These are phyloP conservation scores for Alternaria rosae DNA, from an alignment of 2,329 filamentous ascomycete species.

Conservation along the genomic window DNA sequence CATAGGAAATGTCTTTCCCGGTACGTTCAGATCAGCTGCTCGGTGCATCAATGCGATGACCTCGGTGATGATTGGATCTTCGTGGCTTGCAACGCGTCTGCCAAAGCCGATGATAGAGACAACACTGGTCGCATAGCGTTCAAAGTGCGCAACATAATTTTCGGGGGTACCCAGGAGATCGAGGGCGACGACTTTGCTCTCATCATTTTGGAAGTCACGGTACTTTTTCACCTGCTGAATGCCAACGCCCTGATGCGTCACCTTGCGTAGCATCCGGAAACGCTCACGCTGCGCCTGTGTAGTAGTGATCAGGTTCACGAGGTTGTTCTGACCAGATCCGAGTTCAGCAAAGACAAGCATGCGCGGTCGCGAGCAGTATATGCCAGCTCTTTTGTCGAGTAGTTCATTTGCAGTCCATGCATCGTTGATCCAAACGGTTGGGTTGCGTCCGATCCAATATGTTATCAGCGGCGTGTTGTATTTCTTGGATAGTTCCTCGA, in stretches of 20 bases:
- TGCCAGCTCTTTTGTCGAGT: constrained; percentile 60
- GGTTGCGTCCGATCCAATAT: constrained; percentile 59
- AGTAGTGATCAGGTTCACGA: constrained; percentile 46
- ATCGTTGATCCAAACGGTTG: constrained; percentile 54
- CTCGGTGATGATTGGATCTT: constrained; percentile 66
- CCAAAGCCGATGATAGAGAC: constrained; percentile 66
- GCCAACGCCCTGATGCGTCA: constrained; percentile 47
- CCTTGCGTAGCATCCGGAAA: constrained; percentile 41
- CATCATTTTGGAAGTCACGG: constrained; percentile 66
- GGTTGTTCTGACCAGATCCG: constrained; percentile 44
- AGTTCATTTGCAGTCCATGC: constrained; percentile 61
- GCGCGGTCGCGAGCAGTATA: constrained; percentile 60
- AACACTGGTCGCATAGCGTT: constrained; percentile 62
- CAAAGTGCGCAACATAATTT: constrained; percentile 62
- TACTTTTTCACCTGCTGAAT: constrained; percentile 63
- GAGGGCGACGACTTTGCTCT: constrained; percentile 62
- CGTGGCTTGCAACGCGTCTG: constrained; percentile 57
- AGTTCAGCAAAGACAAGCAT: constrained; percentile 56
- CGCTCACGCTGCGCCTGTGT: constrained; percentile 41
- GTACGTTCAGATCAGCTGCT: constrained; percentile 61
- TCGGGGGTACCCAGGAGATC: constrained; percentile 56
- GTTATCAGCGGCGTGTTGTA: constrained; percentile 62
- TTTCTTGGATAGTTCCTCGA: constrained; percentile 61
- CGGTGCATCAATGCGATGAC: constrained; percentile 66
- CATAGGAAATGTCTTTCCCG: constrained; percentile 65